A percentile compares a stretch with the other conserved stretches of the same genome.
Conservation (phyloP, 176 grass and related monocot genomes). For the Alopecurus myosuroides region DNA sequence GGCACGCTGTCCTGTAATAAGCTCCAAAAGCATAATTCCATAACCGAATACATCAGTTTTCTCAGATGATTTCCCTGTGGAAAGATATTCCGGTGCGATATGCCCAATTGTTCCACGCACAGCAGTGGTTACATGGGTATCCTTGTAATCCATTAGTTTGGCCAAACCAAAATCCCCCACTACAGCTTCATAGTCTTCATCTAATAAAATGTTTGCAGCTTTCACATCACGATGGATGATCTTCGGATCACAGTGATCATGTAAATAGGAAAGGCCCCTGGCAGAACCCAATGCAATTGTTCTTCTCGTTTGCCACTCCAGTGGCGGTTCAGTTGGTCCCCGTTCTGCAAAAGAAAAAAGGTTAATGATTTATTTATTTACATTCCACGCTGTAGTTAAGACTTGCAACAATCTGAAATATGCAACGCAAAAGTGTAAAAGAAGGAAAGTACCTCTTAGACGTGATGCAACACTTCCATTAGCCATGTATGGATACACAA, state of each 20-base stretch:
- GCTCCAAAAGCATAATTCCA: slow-evolving; percentile 89
- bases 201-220: slow-evolving; percentile 84
- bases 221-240: slow-evolving; percentile 92
- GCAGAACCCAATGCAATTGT: slow-evolving; percentile 81
- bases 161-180: slow-evolving; percentile 89
- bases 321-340: slow-evolving; percentile 57
- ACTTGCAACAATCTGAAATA: neutral
- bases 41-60: slow-evolving; percentile 94
- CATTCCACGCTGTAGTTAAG: neutral
- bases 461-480: slow-evolving; percentile 87
- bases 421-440: neutral
- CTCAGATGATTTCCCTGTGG: slow-evolving; percentile 86
- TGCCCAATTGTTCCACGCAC: slow-evolving; percentile 91
- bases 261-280: slow-evolving; percentile 74
- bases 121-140: slow-evolving; percentile 91
- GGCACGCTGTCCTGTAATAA: slow-evolving; percentile 87
- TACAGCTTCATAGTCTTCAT: slow-evolving; percentile 84
- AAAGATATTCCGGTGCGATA: slow-evolving; percentile 90
- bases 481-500: slow-evolving; percentile 89
- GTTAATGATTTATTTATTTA: neutral
- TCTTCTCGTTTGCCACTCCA: slow-evolving; percentile 77
- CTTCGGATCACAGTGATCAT: slow-evolving; percentile 85
- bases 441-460: slow-evolving; percentile 42
- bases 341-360: slow-evolving; percentile 48
- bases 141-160: slow-evolving; percentile 93